Evolutionary conservation across 2,329 filamentous ascomycete genomes (phyloP).

Genomic region (Sphaerulina vaccinii): DNA sequence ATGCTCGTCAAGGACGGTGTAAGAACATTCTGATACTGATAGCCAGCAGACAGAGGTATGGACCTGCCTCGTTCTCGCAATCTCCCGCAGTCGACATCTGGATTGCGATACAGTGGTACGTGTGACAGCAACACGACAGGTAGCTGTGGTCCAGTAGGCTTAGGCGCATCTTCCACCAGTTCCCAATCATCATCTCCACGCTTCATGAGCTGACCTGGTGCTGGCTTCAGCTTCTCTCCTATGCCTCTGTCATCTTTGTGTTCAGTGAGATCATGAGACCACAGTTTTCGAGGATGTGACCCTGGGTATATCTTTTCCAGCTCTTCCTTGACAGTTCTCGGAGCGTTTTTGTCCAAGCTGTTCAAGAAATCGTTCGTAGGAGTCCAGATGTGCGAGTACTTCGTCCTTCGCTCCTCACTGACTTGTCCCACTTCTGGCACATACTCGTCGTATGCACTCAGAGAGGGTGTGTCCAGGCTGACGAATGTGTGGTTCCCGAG

Average conservation of each 20-base stretch:
- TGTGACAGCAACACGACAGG: conserved; percentile 89
- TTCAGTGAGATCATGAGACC: conserved; percentile 38
- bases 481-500: conserved; percentile 95
- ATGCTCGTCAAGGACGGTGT: conserved; percentile 71
- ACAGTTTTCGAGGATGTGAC: conserved; percentile 16
- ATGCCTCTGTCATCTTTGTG: conserved; percentile 26
- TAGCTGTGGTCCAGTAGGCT: conserved; percentile 53
- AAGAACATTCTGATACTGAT: conserved; percentile 96
- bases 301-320: conserved; percentile 49
- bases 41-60: conserved; percentile 73
- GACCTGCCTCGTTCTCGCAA: conserved; percentile 82
- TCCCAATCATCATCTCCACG: conserved; percentile 1
- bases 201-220: conserved; percentile 10
- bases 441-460: conserved; percentile 70
- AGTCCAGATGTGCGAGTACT: conserved; percentile 60
- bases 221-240: conserved; percentile 6
- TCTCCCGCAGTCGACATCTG: conserved; percentile 84
- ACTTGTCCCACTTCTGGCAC: conserved; percentile 56
- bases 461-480: conserved; percentile 81
- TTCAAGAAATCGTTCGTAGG: conserved; percentile 76
- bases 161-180: background rate
- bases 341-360: conserved; percentile 62
- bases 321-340: conserved; percentile 67
- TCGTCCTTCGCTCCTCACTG: conserved; percentile 39
- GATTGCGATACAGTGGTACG: conserved; percentile 79